Percentiles rank a stretch among this genome's conserved stretches.
phyloP scores from a whole-genome alignment of 352 stramenopile genomes.

The Globisporangium camurandrum region DNA sequence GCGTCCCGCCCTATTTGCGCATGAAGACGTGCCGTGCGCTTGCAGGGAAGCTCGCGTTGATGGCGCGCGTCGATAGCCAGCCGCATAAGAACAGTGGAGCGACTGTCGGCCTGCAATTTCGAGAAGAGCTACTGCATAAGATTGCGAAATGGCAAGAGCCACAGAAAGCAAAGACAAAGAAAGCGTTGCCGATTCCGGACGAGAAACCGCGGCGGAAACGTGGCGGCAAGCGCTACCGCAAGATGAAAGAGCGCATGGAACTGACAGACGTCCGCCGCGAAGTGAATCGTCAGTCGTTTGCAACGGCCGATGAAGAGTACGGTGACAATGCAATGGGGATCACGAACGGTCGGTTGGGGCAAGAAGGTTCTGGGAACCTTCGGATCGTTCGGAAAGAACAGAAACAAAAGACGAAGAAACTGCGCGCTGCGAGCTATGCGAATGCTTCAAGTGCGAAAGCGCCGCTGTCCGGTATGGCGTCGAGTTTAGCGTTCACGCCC shows the following conservation, averaged over 20 bases:
- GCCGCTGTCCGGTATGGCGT: conserved; percentile 87
- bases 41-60: conserved; percentile 86
- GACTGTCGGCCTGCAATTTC: conserved; percentile 78
- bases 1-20: conserved; percentile 85
- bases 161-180: conserved; percentile 95
- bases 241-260: conserved; percentile 96
- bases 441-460: conserved; percentile 20
- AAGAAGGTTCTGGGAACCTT: conserved; percentile 85
- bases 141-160: conserved; percentile 97
- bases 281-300: conserved; percentile 95
- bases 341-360: conserved; percentile 87
- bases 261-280: conserved; percentile 97
- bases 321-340: conserved; percentile 98
- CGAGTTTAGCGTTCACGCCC: conserved; percentile 96
- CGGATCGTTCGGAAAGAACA: conserved; percentile 87
- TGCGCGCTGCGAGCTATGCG: conserved; percentile 83
- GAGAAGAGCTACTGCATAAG: conserved; percentile 89
- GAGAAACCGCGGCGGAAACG: conserved; percentile 93
- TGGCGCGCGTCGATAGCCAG: conserved; percentile 90
- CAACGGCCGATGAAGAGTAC: conserved; percentile 92
- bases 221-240: conserved; percentile 90
- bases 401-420: conserved; percentile 90
- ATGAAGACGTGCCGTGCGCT: conserved; percentile 93
- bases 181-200: conserved; percentile 94
- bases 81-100: conserved; percentile 71